phyloP scores from a whole-genome alignment of 2,329 filamentous ascomycete species.

The Pestalotiopsis sp. region DNA sequence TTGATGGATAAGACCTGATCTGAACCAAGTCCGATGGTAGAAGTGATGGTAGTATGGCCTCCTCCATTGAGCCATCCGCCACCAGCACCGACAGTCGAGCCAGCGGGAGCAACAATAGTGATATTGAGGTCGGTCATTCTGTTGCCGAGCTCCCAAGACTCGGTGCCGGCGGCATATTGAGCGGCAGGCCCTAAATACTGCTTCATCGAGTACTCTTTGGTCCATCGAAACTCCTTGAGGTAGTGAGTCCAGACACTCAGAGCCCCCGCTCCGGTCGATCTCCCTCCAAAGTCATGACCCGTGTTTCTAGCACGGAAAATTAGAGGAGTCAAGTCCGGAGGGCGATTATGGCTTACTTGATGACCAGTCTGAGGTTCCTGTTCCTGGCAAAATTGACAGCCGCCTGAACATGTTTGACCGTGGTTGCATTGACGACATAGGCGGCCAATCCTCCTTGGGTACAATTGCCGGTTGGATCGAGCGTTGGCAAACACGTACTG shows the following conservation, averaged over 20 bases:
- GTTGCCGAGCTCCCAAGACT: slow-evolving; percentile 36
- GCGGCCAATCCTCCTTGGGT: slow-evolving; percentile 40
- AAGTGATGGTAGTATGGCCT: slow-evolving; percentile 50
- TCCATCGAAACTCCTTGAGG: slow-evolving; percentile 44
- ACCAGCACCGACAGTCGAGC: slow-evolving; percentile 40
- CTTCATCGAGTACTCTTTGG: slow-evolving; percentile 32
- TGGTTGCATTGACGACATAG: slow-evolving; percentile 42
- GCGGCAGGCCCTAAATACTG: slow-evolving; percentile 34
- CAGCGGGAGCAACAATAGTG: slow-evolving; percentile 34
- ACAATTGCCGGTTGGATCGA: slow-evolving; percentile 30
- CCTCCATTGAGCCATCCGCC: slow-evolving; percentile 57
- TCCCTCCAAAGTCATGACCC: slow-evolving; percentile 50
- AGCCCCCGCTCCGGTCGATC: slow-evolving; percentile 48
- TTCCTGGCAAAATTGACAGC: slow-evolving; percentile 46
- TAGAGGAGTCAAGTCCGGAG: slow-evolving; percentile 18
- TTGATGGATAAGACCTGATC: slow-evolving; percentile 53
- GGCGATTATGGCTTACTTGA: slow-evolving; percentile 33
- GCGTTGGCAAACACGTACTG: slow-evolving; percentile 35
- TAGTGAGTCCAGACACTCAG: slow-evolving; percentile 54
- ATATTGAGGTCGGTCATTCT: slow-evolving; percentile 34
- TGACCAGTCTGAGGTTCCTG: slow-evolving; percentile 38
- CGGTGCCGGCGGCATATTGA: slow-evolving; percentile 35
- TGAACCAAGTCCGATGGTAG: slow-evolving; percentile 50
- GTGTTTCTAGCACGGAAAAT: slow-evolving; percentile 45
- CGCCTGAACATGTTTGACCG: slow-evolving; percentile 40